Conservation (phyloP, 495 filamentous ascomycete species). For the Recurvomyces mirabilis region DNA sequence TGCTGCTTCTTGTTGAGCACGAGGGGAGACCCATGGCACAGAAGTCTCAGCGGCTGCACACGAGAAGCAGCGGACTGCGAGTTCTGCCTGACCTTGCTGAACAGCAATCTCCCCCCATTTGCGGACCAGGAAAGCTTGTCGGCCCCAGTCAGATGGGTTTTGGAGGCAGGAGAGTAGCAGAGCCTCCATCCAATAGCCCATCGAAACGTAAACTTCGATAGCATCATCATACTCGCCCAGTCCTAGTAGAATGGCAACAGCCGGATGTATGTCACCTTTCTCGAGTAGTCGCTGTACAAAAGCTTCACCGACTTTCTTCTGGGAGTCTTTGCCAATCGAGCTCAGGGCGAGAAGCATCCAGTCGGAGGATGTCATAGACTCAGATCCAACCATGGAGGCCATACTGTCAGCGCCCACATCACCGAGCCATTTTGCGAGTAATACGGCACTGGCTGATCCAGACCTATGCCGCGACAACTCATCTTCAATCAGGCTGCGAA, state of each 20-base stretch:
- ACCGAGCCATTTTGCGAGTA: conserved; percentile 85
- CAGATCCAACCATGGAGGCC: conserved; percentile 58
- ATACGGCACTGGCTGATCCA: conserved; percentile 62
- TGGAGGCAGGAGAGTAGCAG: conserved; percentile 66
- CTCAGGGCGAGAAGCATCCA: conserved; percentile 96
- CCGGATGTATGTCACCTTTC: conserved; percentile 80
- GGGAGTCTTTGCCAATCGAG: conserved; percentile 67
- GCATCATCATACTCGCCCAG: conserved; percentile 90
- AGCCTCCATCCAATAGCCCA: conserved; percentile 83
- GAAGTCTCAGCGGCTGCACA: conserved; percentile 36
- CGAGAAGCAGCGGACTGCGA: conserved; percentile 73
- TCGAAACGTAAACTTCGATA: conserved; percentile 91
- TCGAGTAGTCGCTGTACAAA: conserved; percentile 87
- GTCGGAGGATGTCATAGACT: conserved; percentile 77
- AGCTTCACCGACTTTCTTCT: conserved; percentile 80
- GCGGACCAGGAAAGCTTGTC: conserved; percentile 72
- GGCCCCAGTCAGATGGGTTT: conserved; percentile 62
- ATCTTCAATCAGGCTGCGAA: conserved; percentile 71
- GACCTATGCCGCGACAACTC: conserved; percentile 65
- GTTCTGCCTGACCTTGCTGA: conserved; percentile 70
- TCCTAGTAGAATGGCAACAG: conserved; percentile 81
- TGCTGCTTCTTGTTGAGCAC: conserved; percentile 53
- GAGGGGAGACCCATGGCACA: conserved; percentile 76
- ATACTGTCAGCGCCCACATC: conserved; percentile 74
- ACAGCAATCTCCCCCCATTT: conserved; percentile 94